phyloP scores from a whole-genome alignment of 2,329 filamentous ascomycete genomes.

The Fusarium domesticum region DNA sequence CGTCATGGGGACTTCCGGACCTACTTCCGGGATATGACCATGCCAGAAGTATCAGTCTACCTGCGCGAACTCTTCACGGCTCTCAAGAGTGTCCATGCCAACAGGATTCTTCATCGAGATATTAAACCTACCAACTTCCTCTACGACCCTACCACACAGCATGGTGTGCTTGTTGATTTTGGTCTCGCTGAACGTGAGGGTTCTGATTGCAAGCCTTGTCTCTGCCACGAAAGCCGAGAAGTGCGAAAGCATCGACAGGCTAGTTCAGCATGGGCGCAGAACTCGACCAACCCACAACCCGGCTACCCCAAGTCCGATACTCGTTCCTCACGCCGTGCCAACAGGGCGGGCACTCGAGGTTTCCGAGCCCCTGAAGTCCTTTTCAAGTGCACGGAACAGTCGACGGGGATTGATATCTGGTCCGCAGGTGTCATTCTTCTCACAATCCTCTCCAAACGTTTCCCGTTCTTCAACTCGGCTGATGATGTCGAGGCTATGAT shows the following conservation, averaged over 20 bases:
- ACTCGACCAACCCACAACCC: conserved; percentile 48
- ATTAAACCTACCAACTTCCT: conserved; percentile 98
- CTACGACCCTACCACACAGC: conserved; percentile 75
- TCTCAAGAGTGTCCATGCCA: conserved; percentile 75
- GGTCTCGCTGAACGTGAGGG: conserved; percentile 87
- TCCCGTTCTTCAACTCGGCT: conserved; percentile 98
- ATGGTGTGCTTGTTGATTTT: conserved; percentile 96
- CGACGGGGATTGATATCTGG: conserved; percentile 94
- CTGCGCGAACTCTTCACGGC: conserved; percentile 85
- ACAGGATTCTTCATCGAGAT: conserved; percentile 86
- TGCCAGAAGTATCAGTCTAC: conserved; percentile 84
- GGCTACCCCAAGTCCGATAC: conserved; percentile 89
- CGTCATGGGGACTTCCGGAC: conserved; percentile 91
- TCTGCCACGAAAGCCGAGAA: conserved; percentile 67
- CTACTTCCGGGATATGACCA: conserved; percentile 88
- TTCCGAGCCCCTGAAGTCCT: conserved; percentile 96
- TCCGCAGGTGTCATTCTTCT: conserved; percentile 94
- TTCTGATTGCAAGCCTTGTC: conserved; percentile 72
- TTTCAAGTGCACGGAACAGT: conserved; percentile 95
- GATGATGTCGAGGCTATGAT: conserved; percentile 98
- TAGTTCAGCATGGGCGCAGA: conserved; percentile 55
- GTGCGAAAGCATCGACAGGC: conserved; percentile 61
- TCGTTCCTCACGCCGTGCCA: conserved; percentile 82
- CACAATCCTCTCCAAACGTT: conserved; percentile 87
- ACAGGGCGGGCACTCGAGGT: conserved; percentile 89